Percentiles rank a stretch among this genome's conserved stretches.
These are phyloP conservation scores for Penicillium fimorum DNA, from an alignment of 495 filamentous ascomycete species.

Conservation along the genomic window DNA sequence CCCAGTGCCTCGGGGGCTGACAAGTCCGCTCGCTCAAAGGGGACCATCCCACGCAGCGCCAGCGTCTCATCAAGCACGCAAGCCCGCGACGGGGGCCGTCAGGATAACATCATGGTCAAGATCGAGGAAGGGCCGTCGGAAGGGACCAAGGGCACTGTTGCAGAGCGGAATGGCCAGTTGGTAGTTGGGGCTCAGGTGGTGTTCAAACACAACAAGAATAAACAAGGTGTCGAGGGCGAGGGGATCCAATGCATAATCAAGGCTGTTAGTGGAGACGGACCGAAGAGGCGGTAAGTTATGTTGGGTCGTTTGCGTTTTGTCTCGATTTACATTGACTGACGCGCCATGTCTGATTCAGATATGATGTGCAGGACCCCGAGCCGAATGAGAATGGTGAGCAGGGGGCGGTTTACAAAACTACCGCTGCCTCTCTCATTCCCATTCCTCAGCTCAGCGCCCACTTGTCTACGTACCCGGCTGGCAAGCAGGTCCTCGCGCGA, in stretches of 20 bases:
- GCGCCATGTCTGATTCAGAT: slow-evolving; percentile 48
- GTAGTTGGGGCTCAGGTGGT: slow-evolving; percentile 77
- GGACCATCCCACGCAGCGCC: slow-evolving; percentile 51
- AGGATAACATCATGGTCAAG: slow-evolving; percentile 49
- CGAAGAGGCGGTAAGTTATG: slow-evolving; percentile 63
- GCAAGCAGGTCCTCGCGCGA: slow-evolving; percentile 76
- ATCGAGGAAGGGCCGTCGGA: slow-evolving; percentile 53
- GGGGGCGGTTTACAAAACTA: slow-evolving; percentile 71
- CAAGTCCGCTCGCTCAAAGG: slow-evolving; percentile 47
- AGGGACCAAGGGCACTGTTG: slow-evolving; percentile 46
- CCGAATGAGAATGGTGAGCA: slow-evolving; percentile 75
- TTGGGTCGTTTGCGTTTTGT: slow-evolving; percentile 5
- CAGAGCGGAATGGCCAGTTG: slow-evolving; percentile 55
- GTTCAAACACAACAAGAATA: slow-evolving; percentile 73
- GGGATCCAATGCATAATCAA: slow-evolving; percentile 90
- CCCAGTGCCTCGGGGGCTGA: slow-evolving; percentile 61
- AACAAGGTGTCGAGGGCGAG: slow-evolving; percentile 61
- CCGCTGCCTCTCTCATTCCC: slow-evolving; percentile 76
- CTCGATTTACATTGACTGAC: not conserved
- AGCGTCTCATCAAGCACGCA: slow-evolving; percentile 51
- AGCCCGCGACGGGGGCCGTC: slow-evolving; percentile 36
- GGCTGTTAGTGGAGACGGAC: slow-evolving; percentile 77
- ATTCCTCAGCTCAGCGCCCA: slow-evolving; percentile 63
- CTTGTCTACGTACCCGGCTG: slow-evolving; percentile 69
- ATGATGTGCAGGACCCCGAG: slow-evolving; percentile 92